Base-by-base conservation (phyloP, 768 basidiomycete genomes). In the Mycena haematopus region DNA sequence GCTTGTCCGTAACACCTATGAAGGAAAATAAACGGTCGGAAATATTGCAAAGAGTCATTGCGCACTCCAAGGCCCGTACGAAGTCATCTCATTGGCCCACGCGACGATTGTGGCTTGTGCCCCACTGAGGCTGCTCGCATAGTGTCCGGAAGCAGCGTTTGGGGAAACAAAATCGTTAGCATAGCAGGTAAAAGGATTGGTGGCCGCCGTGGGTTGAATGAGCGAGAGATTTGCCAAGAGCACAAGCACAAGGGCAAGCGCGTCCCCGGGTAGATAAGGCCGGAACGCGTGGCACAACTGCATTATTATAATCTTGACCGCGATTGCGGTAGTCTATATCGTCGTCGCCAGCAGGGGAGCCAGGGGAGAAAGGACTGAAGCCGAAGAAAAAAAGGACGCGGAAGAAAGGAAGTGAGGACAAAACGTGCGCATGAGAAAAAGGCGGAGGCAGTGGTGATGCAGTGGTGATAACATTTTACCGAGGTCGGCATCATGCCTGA, bases 111-210 rank as follows among this genome's bases (percentile, higher is more conserved):
- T 80, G n/a, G 73, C 66, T 63, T 82, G 80, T 1, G 86, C 82
- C 25, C 73, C 78, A 24, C 68, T 58, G 3, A 83, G 84, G 52
- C 76, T 75, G 7, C 70, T 66, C 17, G 74, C 73, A 67, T 80
- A 85, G 17, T 76, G 74, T 33, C 77, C 73, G 2, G 76, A 71
- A 47, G 85, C 76, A 63, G 75, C 80, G 38, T 77, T 72, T 0
- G 86, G 86, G 62, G 84, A 76, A 27, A 86, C 76, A 65, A 86
- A 88, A 51, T 83, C 82, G 63, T 86, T 84, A 3, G 83, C 80
- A 58, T 86, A 86, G 60, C 77, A 77, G 3, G 75, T 78, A 33
- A 76, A 73, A 3, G 21, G 6, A 31, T 61, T 61, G 17, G 55
- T 42, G 7, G 61, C 61, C n/a, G 33, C 24, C 6, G 9, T 31